These are phyloP conservation scores for Balakata baccata DNA, from an alignment of 345 rosid species.

Conservation along the genomic window DNA sequence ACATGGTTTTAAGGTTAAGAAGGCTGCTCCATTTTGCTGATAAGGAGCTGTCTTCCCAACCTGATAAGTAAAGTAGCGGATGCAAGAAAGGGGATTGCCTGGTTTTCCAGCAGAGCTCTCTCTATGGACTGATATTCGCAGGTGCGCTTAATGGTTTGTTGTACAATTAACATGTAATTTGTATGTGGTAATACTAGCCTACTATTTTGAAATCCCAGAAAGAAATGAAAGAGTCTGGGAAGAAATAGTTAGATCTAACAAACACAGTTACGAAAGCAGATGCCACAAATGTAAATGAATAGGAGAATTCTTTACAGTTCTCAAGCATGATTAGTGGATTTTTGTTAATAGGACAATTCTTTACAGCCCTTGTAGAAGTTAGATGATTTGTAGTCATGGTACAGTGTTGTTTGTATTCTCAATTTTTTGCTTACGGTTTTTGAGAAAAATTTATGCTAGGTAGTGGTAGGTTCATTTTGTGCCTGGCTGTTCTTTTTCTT, in stretches of 20 bases:
- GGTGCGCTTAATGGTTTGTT: background rate
- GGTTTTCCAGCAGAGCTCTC: background rate
- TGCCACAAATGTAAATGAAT: constrained; percentile 23
- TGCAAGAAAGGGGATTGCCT: constrained; percentile 15
- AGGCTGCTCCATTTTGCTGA: constrained; percentile 98
- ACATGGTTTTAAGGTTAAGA: constrained; percentile 90
- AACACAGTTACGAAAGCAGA: background rate
- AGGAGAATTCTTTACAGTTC: constrained; percentile 10
- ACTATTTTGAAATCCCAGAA: constrained; percentile 12
- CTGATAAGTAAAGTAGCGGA: constrained; percentile 42
- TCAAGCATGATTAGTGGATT: constrained; percentile 14
- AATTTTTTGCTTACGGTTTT: background rate
- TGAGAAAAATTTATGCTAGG: background rate
- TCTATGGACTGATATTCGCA: background rate
- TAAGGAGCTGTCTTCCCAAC: constrained; percentile 37
- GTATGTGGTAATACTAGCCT: constrained; percentile 15
- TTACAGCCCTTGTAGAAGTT: background rate
- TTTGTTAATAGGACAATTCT: background rate
- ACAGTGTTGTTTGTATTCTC: constrained; percentile 1
- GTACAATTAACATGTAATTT: constrained; percentile 30
- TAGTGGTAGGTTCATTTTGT: background rate
- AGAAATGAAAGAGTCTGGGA: constrained; percentile 20
- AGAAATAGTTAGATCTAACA: constrained; percentile 29
- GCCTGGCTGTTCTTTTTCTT: too few relatives aligned
- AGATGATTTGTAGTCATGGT: background rate